A percentile compares a stretch with the other conserved stretches of the same genome.
These are phyloP conservation scores for Angophora floribunda DNA, from an alignment of 345 rosid species.

Conservation along the genomic window DNA sequence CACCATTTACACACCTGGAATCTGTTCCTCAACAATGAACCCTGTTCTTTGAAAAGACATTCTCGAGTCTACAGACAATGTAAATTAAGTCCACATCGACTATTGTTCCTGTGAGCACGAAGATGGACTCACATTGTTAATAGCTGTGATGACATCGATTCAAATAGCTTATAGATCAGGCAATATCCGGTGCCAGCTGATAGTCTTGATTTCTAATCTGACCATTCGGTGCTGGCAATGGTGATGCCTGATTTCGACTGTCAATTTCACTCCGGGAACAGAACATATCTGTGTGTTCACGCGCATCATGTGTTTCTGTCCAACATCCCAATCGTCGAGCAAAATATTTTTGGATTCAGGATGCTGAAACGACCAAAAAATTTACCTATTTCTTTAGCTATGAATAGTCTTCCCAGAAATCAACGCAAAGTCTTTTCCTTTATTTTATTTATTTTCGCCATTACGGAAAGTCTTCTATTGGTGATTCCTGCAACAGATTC, in stretches of 20 bases:
- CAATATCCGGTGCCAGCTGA: neutral
- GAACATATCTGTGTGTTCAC: neutral
- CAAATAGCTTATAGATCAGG: neutral
- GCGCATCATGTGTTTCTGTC: neutral
- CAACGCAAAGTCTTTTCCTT: neutral
- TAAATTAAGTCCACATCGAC: neutral
- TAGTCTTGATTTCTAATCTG: rapidly evolving
- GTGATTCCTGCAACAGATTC: neutral
- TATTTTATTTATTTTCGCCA: neutral
- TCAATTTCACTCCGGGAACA: neutral
- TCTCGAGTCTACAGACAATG: neutral
- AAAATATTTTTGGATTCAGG: neutral
- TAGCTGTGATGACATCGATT: neutral
- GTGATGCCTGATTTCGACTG: neutral
- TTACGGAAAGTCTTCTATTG: neutral
- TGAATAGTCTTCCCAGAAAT: neutral
- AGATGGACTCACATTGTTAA: neutral
- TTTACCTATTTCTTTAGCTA: neutral
- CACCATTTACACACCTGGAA: neutral
- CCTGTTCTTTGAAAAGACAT: rapidly evolving
- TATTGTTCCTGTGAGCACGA: neutral
- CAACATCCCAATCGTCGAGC: neutral
- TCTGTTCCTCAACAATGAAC: neutral
- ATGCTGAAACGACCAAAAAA: neutral
- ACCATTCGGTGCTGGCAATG: neutral